Evolutionary conservation across 768 basidiomycete genomes (phyloP).

Genomic region (Erythrobasidium yunnanense): DNA sequence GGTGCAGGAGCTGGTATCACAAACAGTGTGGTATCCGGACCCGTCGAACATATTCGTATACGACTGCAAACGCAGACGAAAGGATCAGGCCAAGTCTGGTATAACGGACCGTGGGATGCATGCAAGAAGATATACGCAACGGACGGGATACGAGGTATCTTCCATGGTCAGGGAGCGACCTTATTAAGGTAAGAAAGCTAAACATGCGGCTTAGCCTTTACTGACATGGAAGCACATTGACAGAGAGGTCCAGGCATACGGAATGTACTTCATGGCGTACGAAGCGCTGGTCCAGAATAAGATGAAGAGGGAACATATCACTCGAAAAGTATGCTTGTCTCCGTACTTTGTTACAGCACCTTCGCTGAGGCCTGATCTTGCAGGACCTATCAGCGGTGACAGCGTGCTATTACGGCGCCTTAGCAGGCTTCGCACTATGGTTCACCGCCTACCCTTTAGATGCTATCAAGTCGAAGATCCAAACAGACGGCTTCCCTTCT

Average conservation of each 20-base stretch:
- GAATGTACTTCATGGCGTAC: slow-evolving; percentile 80
- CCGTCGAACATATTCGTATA: slow-evolving; percentile 95
- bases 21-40: slow-evolving; percentile 85
- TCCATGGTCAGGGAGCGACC: slow-evolving; percentile 85
- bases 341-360: too few species aligned
- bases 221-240: background rate
- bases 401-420: slow-evolving; percentile 75
- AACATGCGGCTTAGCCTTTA: background rate
- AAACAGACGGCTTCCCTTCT: slow-evolving; percentile 72
- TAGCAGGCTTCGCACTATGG: slow-evolving; percentile 80
- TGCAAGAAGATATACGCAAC: slow-evolving; percentile 66
- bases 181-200: slow-evolving; percentile 52
- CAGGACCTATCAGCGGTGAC: slow-evolving; percentile 68
- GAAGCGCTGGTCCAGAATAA: slow-evolving; percentile 83
- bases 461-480: slow-evolving; percentile 91
- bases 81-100: slow-evolving; percentile 53
- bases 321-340: slow-evolving; percentile 38
- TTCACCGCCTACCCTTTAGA: slow-evolving; percentile 81
- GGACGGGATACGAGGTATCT: slow-evolving; percentile 72
- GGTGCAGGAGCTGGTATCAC: slow-evolving; percentile 79
- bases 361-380: too few species aligned
- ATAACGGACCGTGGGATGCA: slow-evolving; percentile 76
- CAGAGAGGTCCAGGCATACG: slow-evolving; percentile 69
- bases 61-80: slow-evolving; percentile 78
- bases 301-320: slow-evolving; percentile 45